Evolutionary conservation across 164 flowering plant genomes (phyloP), one percentile per base, ranked within the genome.

Genomic region (Kingdonia uniflora): DNA sequence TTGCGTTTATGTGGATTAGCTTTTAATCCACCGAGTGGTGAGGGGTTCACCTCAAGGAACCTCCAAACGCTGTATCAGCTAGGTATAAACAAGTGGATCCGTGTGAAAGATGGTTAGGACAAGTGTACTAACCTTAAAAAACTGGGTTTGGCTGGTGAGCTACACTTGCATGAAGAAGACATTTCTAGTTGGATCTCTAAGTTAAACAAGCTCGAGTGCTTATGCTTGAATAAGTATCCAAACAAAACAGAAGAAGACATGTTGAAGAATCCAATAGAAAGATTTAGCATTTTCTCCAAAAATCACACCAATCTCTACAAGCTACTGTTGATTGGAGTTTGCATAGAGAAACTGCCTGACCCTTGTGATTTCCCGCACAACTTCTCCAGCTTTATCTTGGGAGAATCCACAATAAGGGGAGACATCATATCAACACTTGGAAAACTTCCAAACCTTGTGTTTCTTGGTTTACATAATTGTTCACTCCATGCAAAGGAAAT

Each of bases 281-380:
- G 1, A 12, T 26, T 0, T 11, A 52, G 19, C 63, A 50, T 39
- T 43, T 29, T 55, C 58, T 13, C 21, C 17, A 25, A 67, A 68
- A 14, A 13, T 12, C 15, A 57, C 52, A 20, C 45, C 63, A 19
- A 15, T 12, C 44, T 57, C 14, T 19, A 16, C 4, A 39, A 37
- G 48, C 38, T 19, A 15, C 2, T 14, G 12, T 22, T 39, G 26
- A 20, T 20, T n/a, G 58, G 58, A 6, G 1, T 6, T 5, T 22
- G 21, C 15, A 2, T 1, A 1, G 59, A 8, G 19, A 45, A 44
- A 13, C 26, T 42, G 8, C 14, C 20, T 2, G 6, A 25, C 16
- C 42, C 16, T 19, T 6, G 13, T 49, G 25, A 23, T 15, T 51
- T 49, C 41, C 55, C 62, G 10, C 55, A 39, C 19, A 58, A 25